phyloP scores from a whole-genome alignment of 1,284 basidiomycete genomes.

The Apiotrichum gamsii region DNA sequence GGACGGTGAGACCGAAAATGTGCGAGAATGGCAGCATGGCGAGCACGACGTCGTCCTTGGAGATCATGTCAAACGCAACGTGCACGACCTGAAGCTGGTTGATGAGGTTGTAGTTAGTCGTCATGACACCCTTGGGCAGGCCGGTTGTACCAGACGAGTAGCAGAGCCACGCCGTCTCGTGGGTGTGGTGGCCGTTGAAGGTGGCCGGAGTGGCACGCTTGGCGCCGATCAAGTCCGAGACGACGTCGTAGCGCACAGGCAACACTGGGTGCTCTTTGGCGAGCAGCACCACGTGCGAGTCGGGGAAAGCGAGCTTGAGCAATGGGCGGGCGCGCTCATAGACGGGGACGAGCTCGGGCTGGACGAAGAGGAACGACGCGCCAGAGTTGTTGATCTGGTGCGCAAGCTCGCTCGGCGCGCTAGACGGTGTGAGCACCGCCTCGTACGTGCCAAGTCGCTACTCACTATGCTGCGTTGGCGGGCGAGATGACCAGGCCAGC shows the following conservation, averaged over 20 bases:
- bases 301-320: not conserved
- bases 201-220: constrained; percentile 2
- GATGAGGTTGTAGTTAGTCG: constrained; percentile 61
- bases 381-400: constrained; percentile 52
- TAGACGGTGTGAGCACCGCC: constrained; percentile 50
- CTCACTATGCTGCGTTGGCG: constrained; percentile 42
- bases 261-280: not conserved
- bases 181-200: constrained; percentile 6
- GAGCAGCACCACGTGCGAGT: constrained; percentile 29
- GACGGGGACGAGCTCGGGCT: constrained; percentile 51
- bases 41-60: constrained; percentile 8
- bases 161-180: constrained; percentile 49
- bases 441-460: constrained; percentile 54
- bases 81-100: constrained; percentile 27
- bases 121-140: constrained; percentile 48
- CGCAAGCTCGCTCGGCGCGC: constrained; percentile 8
- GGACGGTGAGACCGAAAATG: constrained; percentile 20
- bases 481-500: constrained; percentile 34
- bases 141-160: constrained; percentile 61
- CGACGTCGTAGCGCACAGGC: constrained; percentile 7
- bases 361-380: constrained; percentile 55
- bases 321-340: constrained; percentile 22
- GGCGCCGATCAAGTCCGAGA: constrained; percentile 3
- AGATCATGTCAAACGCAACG: not conserved
- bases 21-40: constrained; percentile 19